Conservation (phyloP, 208 protist species). For the Trypanosoma cruzi region DNA sequence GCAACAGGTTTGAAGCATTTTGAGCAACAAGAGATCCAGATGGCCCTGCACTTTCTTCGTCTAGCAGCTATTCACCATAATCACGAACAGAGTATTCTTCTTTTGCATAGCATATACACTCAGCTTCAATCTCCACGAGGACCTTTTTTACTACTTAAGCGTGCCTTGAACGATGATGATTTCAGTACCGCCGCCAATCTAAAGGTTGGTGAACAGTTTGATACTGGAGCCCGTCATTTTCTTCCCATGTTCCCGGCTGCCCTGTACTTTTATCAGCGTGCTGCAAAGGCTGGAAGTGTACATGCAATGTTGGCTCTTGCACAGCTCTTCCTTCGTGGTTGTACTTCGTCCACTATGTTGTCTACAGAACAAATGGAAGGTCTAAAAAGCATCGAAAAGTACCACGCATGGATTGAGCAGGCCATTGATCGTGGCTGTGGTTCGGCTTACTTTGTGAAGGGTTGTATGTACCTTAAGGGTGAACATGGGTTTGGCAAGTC, state of each 20-base stretch:
- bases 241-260: slow-evolving; percentile 86
- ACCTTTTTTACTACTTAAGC: slow-evolving; percentile 69
- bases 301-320: slow-evolving; percentile 85
- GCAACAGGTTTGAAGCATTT: slow-evolving; percentile 61
- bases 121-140: slow-evolving; percentile 72
- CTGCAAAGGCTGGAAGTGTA: slow-evolving; percentile 77
- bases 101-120: slow-evolving; percentile 85
- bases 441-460: slow-evolving; percentile 86
- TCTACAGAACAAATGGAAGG: slow-evolving; percentile 66
- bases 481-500: slow-evolving; percentile 79
- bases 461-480: slow-evolving; percentile 84
- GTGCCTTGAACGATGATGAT: slow-evolving; percentile 71
- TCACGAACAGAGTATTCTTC: slow-evolving; percentile 74
- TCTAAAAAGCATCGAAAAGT: slow-evolving; percentile 68
- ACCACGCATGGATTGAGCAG: slow-evolving; percentile 85
- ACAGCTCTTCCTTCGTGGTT: slow-evolving; percentile 81
- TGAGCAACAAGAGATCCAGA: slow-evolving; percentile 64
- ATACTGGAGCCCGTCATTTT: slow-evolving; percentile 82
- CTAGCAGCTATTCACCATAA: slow-evolving; percentile 90
- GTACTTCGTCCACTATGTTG: slow-evolving; percentile 68
- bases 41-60: slow-evolving; percentile 82
- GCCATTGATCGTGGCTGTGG: slow-evolving; percentile 85
- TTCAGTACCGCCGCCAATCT: slow-evolving; percentile 68
- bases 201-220: slow-evolving; percentile 85
- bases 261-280: slow-evolving; percentile 90